Evolutionary conservation across 495 filamentous ascomycete genomes (phyloP).

Genomic region (Lentithecium fluviatile): DNA sequence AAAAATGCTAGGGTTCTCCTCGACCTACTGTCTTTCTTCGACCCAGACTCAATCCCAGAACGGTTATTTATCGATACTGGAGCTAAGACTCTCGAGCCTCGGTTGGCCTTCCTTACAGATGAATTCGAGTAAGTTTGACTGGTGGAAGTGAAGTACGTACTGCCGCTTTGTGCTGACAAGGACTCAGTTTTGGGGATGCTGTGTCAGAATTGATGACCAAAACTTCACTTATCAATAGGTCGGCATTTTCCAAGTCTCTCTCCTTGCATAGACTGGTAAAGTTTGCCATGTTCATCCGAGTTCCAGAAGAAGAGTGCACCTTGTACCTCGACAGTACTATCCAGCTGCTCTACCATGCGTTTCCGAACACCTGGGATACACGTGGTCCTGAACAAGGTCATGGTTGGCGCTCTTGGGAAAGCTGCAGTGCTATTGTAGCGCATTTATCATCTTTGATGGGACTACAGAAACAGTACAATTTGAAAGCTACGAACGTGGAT

Average conservation of each 20-base stretch:
- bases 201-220: neutral
- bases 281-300: neutral
- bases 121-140: slow-evolving; percentile 1
- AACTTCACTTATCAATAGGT: neutral
- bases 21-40: neutral
- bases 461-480: neutral
- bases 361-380: neutral
- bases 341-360: neutral
- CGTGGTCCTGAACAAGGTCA: slow-evolving; percentile 1
- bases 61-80: neutral
- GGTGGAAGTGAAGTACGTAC: neutral
- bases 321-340: slow-evolving; percentile 1
- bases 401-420: neutral
- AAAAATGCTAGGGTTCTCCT: neutral
- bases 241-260: neutral
- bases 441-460: slow-evolving; percentile 1
- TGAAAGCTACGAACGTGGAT: slow-evolving; percentile 1
- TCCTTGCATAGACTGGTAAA: slow-evolving; percentile 2
- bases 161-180: neutral
- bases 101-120: neutral
- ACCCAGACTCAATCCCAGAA: slow-evolving; percentile 1
- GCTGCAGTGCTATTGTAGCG: neutral
- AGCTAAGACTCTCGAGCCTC: neutral
- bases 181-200: neutral
- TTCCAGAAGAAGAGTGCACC: neutral